phyloP scores from a whole-genome alignment of 129 eudicot species.

The Artemisia annua region DNA sequence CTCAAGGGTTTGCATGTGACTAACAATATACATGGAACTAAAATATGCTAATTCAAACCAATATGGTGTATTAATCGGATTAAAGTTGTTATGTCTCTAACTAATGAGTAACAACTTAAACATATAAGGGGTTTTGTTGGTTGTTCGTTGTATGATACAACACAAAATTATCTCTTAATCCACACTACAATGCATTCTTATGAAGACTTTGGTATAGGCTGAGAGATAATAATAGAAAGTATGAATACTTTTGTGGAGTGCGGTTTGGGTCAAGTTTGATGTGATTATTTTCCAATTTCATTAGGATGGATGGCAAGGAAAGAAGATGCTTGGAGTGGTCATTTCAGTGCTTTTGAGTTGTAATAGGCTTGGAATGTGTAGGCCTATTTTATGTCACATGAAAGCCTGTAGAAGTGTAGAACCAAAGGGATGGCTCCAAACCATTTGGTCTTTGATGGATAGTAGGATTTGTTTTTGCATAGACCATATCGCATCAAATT shows the following conservation, averaged over 20 bases:
- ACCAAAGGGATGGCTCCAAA: conserved; percentile 28
- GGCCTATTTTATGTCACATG: conserved; percentile 34
- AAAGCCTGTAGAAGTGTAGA: conserved; percentile 14
- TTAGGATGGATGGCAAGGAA: conserved; percentile 40
- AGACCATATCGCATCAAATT: conserved; percentile 19
- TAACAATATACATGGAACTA: background rate
- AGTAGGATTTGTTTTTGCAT: background rate
- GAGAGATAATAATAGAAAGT: no score
- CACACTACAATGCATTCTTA: background rate
- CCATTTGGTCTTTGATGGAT: conserved; percentile 18
- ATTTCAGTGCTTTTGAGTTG: conserved; percentile 21
- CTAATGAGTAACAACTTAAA: background rate
- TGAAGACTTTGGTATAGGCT: background rate
- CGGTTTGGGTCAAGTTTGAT: background rate
- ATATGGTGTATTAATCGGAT: no score
- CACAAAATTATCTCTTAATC: background rate
- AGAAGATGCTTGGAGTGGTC: conserved; percentile 39
- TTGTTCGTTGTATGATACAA: background rate
- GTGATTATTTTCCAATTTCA: conserved; percentile 2
- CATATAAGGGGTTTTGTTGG: background rate
- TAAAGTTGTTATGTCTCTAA: background rate
- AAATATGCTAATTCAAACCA: no score
- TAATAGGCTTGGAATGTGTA: conserved; percentile 26
- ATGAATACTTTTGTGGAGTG: no score
- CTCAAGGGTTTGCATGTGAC: background rate